These are phyloP conservation scores for Schizosaccharomyces cryophilus DNA, from an alignment of 805 yeast genomes.

Conservation along the genomic window DNA sequence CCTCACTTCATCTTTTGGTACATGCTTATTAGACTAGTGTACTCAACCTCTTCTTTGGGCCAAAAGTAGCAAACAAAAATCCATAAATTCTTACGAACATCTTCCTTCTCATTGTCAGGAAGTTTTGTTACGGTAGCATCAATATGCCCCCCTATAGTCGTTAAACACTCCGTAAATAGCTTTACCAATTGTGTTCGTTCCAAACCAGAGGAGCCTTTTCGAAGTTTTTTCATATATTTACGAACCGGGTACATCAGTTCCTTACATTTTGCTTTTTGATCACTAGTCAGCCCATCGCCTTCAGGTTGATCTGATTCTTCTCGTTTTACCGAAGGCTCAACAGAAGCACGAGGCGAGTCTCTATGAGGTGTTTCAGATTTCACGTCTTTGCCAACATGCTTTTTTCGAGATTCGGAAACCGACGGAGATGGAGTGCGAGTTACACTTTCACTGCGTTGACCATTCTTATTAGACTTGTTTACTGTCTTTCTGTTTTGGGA, in stretches of 20 bases:
- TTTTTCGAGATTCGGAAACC: slow-evolving; percentile 39
- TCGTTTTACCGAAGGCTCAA: not conserved
- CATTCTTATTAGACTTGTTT: not conserved
- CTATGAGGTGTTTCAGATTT: not conserved
- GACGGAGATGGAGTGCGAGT: not conserved
- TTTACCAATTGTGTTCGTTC: slow-evolving; percentile 57
- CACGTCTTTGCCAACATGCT: slow-evolving; percentile 24
- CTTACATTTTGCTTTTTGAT: slow-evolving; percentile 4
- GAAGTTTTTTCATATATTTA: slow-evolving; percentile 37
- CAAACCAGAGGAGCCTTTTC: slow-evolving; percentile 46
- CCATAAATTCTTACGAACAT: slow-evolving; percentile 41
- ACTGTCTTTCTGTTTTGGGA: slow-evolving; percentile 1
- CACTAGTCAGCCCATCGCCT: not conserved
- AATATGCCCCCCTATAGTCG: slow-evolving; percentile 54
- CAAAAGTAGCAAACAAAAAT: slow-evolving; percentile 60
- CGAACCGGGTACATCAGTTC: slow-evolving; percentile 38
- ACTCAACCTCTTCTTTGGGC: slow-evolving; percentile 49
- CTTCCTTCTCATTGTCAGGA: slow-evolving; percentile 15
- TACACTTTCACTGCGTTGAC: not conserved
- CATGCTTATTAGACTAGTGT: slow-evolving; percentile 51
- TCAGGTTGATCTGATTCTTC: not conserved
- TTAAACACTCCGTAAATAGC: slow-evolving; percentile 40
- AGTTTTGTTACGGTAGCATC: slow-evolving; percentile 17
- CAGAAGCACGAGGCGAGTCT: not conserved
- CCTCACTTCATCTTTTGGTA: slow-evolving; percentile 17